These are phyloP conservation scores for Camellia japonica DNA, from an alignment of 148 eudicot species.

Conservation along the genomic window DNA sequence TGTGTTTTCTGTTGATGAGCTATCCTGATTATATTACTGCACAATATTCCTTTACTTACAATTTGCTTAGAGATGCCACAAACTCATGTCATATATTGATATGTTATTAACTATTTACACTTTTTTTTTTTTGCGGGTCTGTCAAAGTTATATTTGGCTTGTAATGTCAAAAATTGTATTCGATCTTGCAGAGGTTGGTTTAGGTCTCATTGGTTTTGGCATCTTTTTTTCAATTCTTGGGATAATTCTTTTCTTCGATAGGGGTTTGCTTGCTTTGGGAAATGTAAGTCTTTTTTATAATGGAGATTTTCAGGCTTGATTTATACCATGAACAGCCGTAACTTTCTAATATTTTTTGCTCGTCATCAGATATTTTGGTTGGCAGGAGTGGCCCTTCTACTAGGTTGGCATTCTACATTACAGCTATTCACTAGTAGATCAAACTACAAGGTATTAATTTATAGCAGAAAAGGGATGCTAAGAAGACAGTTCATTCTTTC, in stretches of 20 bases:
- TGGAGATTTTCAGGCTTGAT: background rate
- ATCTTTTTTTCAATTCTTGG: conserved; percentile 52
- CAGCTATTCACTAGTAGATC: conserved; percentile 41
- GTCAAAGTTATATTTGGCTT: background rate
- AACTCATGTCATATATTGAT: background rate
- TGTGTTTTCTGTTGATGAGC: background rate
- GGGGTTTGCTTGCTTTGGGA: conserved; percentile 60
- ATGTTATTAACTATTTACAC: background rate
- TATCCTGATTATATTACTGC: background rate
- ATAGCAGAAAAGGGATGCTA: background rate
- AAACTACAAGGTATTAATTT: conserved; percentile 47
- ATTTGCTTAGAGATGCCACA: background rate
- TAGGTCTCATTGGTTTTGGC: conserved; percentile 58
- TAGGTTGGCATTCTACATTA: conserved; percentile 51
- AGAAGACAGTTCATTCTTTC: background rate
- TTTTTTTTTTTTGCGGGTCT: background rate
- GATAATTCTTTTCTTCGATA: conserved; percentile 52
- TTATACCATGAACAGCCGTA: background rate
- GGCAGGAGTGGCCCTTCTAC: conserved; percentile 43
- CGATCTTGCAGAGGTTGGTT: conserved; percentile 45
- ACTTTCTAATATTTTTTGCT: background rate
- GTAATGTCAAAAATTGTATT: background rate
- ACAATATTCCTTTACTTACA: background rate
- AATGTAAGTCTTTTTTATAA: conserved; percentile 39
- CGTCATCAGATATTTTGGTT: conserved; percentile 45